Base-by-base conservation (phyloP, 139 green algal genomes). In the Closterium sp. region DNA sequence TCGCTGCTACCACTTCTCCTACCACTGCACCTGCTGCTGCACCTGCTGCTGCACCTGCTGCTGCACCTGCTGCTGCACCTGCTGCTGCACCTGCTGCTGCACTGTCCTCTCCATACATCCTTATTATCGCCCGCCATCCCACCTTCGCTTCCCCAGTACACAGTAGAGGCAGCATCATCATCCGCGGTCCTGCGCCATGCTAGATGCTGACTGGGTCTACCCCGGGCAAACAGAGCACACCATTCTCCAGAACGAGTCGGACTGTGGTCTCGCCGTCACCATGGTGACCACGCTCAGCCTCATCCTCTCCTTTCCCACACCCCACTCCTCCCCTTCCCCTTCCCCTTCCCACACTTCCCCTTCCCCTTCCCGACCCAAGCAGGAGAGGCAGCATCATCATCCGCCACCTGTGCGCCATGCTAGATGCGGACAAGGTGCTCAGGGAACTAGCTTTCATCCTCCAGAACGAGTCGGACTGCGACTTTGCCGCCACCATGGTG, bases 391-490 rank as follows among this genome's bases (percentile, higher is more conserved):
- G 90, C 35, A 21, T 93, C 30, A 88, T 35, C 12, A 33, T 93
- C 3, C 87, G 90, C 3, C 86, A 88, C 12, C 87, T 93, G 16
- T 93, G 90, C 81, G 90, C 87, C 2, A 32, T 93, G 31, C 86
- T 93, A 6, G 90, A 93, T 12, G 90, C 90, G 5, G 90, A 94
- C 7, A 33, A 90, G 31, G 83, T 94, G 7, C 94, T 92, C 90
- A 35, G 90, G 31, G 96, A 97, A 90, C 94, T 98, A 34, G 93
- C 95, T 2, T 87, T 84, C 36, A 95, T 96, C 85, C 95, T 98
- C 90, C 89, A 96, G 55, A 92, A 89, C 10, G 96, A 98, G 93
- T 10, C 85, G 9, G 97, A 99, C 96, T 91, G 96, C 30, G 87
- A 85, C 0, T 99, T 99, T 94, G 97, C 96, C 0, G 94, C 34